phyloP scores from a whole-genome alignment of 805 yeast species.

The Ogataea zsoltii region DNA sequence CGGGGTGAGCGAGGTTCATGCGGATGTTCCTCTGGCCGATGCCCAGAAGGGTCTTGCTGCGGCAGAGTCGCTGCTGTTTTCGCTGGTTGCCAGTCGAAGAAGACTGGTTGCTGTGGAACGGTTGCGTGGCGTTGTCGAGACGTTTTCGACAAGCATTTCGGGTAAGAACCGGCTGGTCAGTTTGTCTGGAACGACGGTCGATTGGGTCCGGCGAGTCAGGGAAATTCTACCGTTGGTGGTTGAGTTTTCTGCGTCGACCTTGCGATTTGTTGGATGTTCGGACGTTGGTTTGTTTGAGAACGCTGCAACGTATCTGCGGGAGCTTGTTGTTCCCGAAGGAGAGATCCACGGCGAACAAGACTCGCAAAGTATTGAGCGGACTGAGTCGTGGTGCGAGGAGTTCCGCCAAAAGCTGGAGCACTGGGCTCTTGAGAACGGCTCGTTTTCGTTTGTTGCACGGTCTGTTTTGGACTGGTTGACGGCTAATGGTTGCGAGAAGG shows the following conservation, averaged over 20 bases:
- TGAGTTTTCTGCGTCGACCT: neutral
- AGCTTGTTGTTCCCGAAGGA: too few species aligned
- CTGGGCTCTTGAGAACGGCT: conserved; percentile 29
- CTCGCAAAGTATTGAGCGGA: too few species aligned
- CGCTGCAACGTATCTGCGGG: too few species aligned
- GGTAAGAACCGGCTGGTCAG: too few species aligned
- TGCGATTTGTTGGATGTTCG: too few species aligned
- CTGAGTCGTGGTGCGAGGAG: neutral
- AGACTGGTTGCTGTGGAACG: conserved; percentile 36
- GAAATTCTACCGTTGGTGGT: neutral
- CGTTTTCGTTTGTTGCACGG: conserved; percentile 36
- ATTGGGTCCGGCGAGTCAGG: neutral
- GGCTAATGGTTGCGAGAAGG: neutral
- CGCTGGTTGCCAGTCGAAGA: conserved; percentile 53
- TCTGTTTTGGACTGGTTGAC: conserved; percentile 8
- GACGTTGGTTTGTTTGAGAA: too few species aligned
- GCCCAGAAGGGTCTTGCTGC: conserved; percentile 76
- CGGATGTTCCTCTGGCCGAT: conserved; percentile 75
- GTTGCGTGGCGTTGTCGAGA: too few species aligned
- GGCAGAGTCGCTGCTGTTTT: conserved; percentile 66
- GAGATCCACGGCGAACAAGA: too few species aligned
- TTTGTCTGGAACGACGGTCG: too few species aligned
- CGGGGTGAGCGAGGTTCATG: conserved; percentile 57
- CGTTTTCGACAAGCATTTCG: too few species aligned
- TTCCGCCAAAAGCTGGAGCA: too few species aligned